phyloP scores from a whole-genome alignment of 495 filamentous ascomycete genomes.

The Penicillium paradoxum region DNA sequence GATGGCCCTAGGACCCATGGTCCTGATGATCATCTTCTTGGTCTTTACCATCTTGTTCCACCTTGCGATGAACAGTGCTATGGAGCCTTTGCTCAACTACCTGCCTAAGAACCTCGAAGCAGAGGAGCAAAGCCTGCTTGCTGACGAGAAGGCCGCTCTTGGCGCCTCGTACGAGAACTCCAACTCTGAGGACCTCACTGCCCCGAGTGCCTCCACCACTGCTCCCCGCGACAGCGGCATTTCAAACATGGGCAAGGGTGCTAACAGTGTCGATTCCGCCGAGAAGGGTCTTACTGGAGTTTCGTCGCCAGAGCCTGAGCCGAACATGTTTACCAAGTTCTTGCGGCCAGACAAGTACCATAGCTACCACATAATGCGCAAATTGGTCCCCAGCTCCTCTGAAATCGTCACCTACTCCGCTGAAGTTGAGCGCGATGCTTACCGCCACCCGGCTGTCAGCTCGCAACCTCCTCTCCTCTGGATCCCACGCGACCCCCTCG shows the following conservation, averaged over 20 bases:
- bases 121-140: slow-evolving; percentile 62
- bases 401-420: slow-evolving; percentile 49
- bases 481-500: slow-evolving; percentile 74
- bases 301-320: slow-evolving; percentile 35
- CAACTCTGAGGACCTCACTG: slow-evolving; percentile 16
- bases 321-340: slow-evolving; percentile 62
- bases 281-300: slow-evolving; percentile 32
- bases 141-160: slow-evolving; percentile 31
- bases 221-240: slow-evolving; percentile 11
- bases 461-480: slow-evolving; percentile 67
- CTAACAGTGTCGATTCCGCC: slow-evolving; percentile 30
- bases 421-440: slow-evolving; percentile 63
- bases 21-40: slow-evolving; percentile 79
- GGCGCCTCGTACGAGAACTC: slow-evolving; percentile 21
- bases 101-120: slow-evolving; percentile 63
- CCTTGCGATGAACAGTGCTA: slow-evolving; percentile 68
- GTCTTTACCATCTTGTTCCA: slow-evolving; percentile 81
- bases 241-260: slow-evolving; percentile 28
- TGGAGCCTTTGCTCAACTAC: slow-evolving; percentile 76
- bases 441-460: slow-evolving; percentile 68
- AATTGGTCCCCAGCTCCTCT: slow-evolving; percentile 58
- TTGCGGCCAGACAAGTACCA: slow-evolving; percentile 72
- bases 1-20: slow-evolving; percentile 62
- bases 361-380: slow-evolving; percentile 67
- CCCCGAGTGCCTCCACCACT: slow-evolving; percentile 15